A percentile compares a stretch with the other conserved stretches of the same genome.
phyloP scores from a whole-genome alignment of 2,329 filamentous ascomycete species.

The Fusarium nelsonii region DNA sequence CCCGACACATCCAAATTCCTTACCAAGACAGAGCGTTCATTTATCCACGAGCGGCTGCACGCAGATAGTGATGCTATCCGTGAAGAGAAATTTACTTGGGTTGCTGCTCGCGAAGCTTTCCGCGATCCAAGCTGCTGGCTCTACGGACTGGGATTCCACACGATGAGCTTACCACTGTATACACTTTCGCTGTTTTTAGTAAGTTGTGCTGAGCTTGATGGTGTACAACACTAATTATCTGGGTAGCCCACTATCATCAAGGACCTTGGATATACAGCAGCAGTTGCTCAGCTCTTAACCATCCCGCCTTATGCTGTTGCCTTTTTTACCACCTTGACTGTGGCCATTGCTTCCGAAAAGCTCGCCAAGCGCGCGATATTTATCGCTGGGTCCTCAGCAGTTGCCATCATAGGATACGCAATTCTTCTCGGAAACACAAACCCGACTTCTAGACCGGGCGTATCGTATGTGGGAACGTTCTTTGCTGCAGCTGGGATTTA shows the following conservation, averaged over 20 bases:
- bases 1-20: slow-evolving; percentile 71
- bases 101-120: slow-evolving; percentile 71
- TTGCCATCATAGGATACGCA: slow-evolving; percentile 73
- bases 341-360: slow-evolving; percentile 72
- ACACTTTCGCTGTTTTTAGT: slow-evolving; percentile 68
- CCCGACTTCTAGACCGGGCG: slow-evolving; percentile 62
- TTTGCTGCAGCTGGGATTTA: slow-evolving; percentile 77
- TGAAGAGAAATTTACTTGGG: slow-evolving; percentile 77
- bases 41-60: slow-evolving; percentile 72
- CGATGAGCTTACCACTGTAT: slow-evolving; percentile 74
- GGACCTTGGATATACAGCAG: slow-evolving; percentile 65
- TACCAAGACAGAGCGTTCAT: slow-evolving; percentile 64
- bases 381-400: slow-evolving; percentile 67
- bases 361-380: slow-evolving; percentile 70
- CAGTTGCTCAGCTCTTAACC: slow-evolving; percentile 68
- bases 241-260: slow-evolving; percentile 66
- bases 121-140: slow-evolving; percentile 79
- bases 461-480: slow-evolving; percentile 72
- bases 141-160: slow-evolving; percentile 78
- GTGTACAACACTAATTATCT: accelerated
- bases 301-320: slow-evolving; percentile 75
- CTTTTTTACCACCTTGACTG: slow-evolving; percentile 67
- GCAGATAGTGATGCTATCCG: slow-evolving; percentile 77
- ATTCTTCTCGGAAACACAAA: slow-evolving; percentile 67
- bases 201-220: slow-evolving; percentile 26